Evolutionary conservation across 495 filamentous ascomycete species (phyloP).

Genomic region (Aspergillus kassunensis): DNA sequence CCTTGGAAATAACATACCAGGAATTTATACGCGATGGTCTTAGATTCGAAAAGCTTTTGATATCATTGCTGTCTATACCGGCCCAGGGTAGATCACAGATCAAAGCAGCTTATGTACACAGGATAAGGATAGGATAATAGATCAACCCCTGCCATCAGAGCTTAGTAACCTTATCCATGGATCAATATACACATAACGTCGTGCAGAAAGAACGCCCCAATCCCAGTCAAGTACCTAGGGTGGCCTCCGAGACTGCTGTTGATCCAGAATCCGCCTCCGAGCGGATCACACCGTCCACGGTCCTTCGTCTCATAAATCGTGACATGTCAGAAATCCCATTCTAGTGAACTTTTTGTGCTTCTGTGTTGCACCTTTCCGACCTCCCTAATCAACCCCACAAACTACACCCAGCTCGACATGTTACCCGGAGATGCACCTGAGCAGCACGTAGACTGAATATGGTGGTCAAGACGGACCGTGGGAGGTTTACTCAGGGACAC

Average conservation of each 20-base stretch:
- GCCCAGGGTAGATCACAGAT: slow-evolving; percentile 31
- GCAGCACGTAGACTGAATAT: neutral
- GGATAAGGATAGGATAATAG: slow-evolving; percentile 21
- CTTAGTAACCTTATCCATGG: slow-evolving; percentile 9
- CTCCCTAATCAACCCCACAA: neutral
- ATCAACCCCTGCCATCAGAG: slow-evolving; percentile 11
- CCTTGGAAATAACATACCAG: neutral
- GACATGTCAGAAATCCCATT: slow-evolving; percentile 31
- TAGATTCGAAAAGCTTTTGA: slow-evolving; percentile 9
- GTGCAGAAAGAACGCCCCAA: slow-evolving; percentile 16
- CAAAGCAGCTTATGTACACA: slow-evolving; percentile 44
- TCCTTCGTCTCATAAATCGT: slow-evolving; percentile 37
- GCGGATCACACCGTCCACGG: slow-evolving; percentile 37
- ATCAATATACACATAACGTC: slow-evolving; percentile 11
- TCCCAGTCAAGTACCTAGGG: slow-evolving; percentile 15
- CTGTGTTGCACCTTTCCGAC: slow-evolving; percentile 23
- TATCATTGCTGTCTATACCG: slow-evolving; percentile 21
- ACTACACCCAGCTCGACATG: neutral
- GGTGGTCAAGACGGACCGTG: slow-evolving; percentile 15
- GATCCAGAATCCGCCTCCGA: slow-evolving; percentile 28
- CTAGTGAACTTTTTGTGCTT: slow-evolving; percentile 37
- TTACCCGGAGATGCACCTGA: neutral
- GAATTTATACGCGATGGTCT: too few species aligned
- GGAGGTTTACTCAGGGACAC: slow-evolving; percentile 41
- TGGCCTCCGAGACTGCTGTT: slow-evolving; percentile 21